phyloP scores from a whole-genome alignment of 2,329 filamentous ascomycete genomes.

The Aspergillus intermedius region DNA sequence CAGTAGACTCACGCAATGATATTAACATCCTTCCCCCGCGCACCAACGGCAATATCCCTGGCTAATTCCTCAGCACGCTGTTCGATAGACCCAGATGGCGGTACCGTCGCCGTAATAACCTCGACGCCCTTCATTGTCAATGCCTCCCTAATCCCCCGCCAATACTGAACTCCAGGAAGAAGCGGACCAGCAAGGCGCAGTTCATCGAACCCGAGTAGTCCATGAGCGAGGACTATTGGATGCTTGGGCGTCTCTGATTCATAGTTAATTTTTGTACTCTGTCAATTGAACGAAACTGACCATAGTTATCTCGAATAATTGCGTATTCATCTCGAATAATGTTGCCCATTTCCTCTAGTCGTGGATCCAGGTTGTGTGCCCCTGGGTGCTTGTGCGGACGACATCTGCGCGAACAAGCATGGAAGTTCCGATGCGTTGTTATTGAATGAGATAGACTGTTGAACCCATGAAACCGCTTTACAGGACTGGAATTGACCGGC shows the following conservation, averaged over 20 bases:
- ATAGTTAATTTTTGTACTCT: background rate
- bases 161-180: constrained; percentile 56
- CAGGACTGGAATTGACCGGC: background rate
- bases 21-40: constrained; percentile 54
- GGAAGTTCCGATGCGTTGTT: constrained; percentile 10
- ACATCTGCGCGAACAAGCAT: constrained; percentile 9
- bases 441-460: background rate
- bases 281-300: constrained; percentile 25
- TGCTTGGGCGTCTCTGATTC: constrained; percentile 42
- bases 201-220: constrained; percentile 61
- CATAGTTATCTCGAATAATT: constrained; percentile 51
- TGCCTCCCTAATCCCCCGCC: constrained; percentile 58
- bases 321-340: constrained; percentile 58
- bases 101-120: constrained; percentile 56
- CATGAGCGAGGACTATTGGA: constrained; percentile 58
- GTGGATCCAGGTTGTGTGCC: constrained; percentile 37
- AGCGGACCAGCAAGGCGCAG: constrained; percentile 48
- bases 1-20: constrained; percentile 52
- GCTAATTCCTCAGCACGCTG: constrained; percentile 49
- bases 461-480: background rate
- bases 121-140: constrained; percentile 51
- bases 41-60: constrained; percentile 47
- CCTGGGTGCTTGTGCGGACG: constrained; percentile 4
- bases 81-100: constrained; percentile 55
- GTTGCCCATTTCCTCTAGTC: constrained; percentile 46